Evolutionary conservation across 805 yeast genomes (phyloP), one percentile per base, ranked within the genome.

Genomic region (Candida odintsovae): DNA sequence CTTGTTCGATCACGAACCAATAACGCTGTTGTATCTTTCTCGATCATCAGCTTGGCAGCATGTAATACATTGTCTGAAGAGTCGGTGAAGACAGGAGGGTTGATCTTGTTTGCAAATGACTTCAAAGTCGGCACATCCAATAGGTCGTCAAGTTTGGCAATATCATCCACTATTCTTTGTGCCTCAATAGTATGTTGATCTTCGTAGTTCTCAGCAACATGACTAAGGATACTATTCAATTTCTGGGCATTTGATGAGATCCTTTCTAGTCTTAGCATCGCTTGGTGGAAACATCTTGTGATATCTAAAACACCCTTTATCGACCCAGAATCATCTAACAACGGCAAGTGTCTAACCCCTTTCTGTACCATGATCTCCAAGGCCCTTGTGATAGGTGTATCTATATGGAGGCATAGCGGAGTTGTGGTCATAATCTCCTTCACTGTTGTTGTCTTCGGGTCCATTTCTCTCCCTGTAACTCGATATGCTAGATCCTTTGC

Each of bases 401-500:
- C 57, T 41, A 60, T 57, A 10, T 68, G 65, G 12, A 68, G 61
- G 26, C 63, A 63, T 21, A 61, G 56, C 0, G 77, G 77, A 16
- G 56, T 57, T 2, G 50, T 51, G 0, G 77, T 69, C 76, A 72
- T 70, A 12, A 73, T 70, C 21, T 59, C 57, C 28, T 57, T 61
- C 6, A 72, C 69, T 5, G 53, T 52, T 2, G 69, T 59, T 1
- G 41, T 16, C 13, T 51, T 48, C 1, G 67, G 64, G 36, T 61
- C 59, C 20, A 63, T 38, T 7, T 60, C 65, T 21, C 49, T 43
- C 0, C 71, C 70, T 15, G 67, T 65, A 5, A 69, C 74, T 33
- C 72, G 61, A 36, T 70, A 70, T 0, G 76, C 76, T n/a, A 73
- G 55, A 52, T 73, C 78, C 48, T 70, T 72, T 0, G 77, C 71